Base-by-base conservation (phyloP, 345 rosid species). In the Euphorbia lathyris region DNA sequence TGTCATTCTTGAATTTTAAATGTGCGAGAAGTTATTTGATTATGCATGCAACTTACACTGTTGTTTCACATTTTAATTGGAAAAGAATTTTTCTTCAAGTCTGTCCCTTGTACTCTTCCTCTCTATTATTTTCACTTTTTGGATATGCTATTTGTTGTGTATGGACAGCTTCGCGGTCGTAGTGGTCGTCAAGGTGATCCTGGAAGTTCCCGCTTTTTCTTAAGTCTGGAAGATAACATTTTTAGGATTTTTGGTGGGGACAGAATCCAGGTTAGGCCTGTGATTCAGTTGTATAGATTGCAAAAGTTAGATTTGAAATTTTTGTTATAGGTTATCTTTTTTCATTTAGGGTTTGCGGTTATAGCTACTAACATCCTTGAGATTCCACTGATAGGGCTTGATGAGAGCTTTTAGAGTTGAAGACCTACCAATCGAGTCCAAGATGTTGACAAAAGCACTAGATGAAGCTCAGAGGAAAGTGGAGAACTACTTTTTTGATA, bases 381-480 rank as follows among this genome's bases (percentile, higher is more conserved):
- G 48, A 29, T 70, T 76, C 50, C 45, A 73, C 79, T 81, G 75
- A 40, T 69, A 94, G 96, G 98, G 97, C 78, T 78, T 94, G 85
- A 91, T 94, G 97, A 86, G 90, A 76, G 98, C 97, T 66, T 94
- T 94, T 65, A 85, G 97, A 70, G 93, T 94, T 68, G 98, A 91
- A 85, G 97, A 94, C 84, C 88, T 94, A 4, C 97, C 98, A 0
- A 90, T 94, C 23, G 97, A 94, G 75, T 94, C 96, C 80, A 83
- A 86, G 74, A 90, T 94, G 97, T 82, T 91, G 74, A 91, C 97
- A n/a, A 91, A 85, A 81, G 95, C 98, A 53, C 87, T 91, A 17
- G 96, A 94, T 80, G 97, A 94, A 84, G 97, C 98, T 78, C 96
- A 91, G 82, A 81, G 98, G 80, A 91, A 94, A 86, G 97, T 94